phyloP scores from a whole-genome alignment of 2,329 filamentous ascomycete species.

The Ramularia endophylla region DNA sequence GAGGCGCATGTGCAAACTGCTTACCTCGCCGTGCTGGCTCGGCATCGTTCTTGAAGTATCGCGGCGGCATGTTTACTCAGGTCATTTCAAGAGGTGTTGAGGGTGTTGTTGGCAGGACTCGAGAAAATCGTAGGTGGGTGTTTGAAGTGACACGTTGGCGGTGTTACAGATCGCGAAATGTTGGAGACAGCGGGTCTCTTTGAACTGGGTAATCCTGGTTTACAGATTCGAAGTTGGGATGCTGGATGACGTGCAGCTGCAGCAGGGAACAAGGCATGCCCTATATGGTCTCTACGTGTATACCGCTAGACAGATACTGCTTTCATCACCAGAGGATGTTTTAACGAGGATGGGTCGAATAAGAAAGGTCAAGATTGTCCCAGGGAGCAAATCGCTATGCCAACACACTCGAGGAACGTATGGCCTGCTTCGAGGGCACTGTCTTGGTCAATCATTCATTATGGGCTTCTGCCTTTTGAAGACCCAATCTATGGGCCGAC shows the following conservation, averaged over 20 bases:
- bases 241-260: conserved; percentile 1
- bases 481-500: background rate
- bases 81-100: conserved; percentile 2
- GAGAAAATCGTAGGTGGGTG: background rate
- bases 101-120: background rate
- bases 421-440: no score
- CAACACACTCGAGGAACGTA: no score
- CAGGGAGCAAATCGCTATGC: no score
- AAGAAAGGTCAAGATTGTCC: no score
- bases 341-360: no score
- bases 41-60: conserved; percentile 38
- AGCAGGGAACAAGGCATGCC: background rate
- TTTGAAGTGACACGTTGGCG: no score
- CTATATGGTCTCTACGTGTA: no score
- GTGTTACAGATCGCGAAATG: no score
- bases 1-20: background rate
- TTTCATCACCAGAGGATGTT: no score
- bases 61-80: conserved; percentile 26
- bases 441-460: no score
- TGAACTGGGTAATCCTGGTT: conserved; percentile 1
- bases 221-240: conserved; percentile 1
- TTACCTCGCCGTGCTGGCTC: conserved; percentile 31
- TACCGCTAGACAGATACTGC: no score
- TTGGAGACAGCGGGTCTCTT: background rate
- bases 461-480: background rate